Base-by-base conservation (phyloP, 345 rosid genomes). In the Eucalyptus tenuipes region DNA sequence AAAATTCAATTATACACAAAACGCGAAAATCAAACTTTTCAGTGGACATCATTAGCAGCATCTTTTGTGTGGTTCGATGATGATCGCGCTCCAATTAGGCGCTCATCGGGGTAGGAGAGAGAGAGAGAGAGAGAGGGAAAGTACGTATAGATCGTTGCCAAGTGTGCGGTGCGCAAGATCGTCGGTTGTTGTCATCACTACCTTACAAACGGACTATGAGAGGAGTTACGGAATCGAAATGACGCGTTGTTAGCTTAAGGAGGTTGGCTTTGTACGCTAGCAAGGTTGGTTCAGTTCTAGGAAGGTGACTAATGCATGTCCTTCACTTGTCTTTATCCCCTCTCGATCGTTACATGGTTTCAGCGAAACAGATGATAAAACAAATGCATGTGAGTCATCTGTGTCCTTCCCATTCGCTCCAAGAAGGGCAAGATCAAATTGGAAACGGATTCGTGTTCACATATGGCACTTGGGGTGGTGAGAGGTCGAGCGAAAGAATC, bases 271-370 rank as follows among this genome's bases (percentile, higher is more conserved):
- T 40, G 84, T 85, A 49, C 10, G 4, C 57, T 52, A 50, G 61
- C 53, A 37, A 86, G 31, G 64, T 33, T 2, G 42, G 84, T 40
- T 40, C 84, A 6, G 29, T 75, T 49, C 61, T 13, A 37, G 47
- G 82, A 68, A 84, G 92, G 87, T 87, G 88, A 90, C 91, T 86
- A 52, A 52, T 50, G 66, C 87, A 86, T 86, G 66, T 20, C 87
- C 25, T 52, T 18, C 55, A 10, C 44, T 57, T 57, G 57, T 86
- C 64, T 59, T 50, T 86, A 18, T 86, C 47, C 87, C 4, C 84
- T 40, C 84, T 75, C 13, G 47, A 40, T 20, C 47, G 84, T 75
- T 75, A 40, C 47, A 40, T 40, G 84, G 84, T 37, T 40, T 40
- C 84, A 12, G 84, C 24, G 84, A 75, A 12, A 40, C 47, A 75